These are phyloP conservation scores for Yarrowia alimentaria DNA, from an alignment of 805 yeast genomes.

Conservation along the genomic window DNA sequence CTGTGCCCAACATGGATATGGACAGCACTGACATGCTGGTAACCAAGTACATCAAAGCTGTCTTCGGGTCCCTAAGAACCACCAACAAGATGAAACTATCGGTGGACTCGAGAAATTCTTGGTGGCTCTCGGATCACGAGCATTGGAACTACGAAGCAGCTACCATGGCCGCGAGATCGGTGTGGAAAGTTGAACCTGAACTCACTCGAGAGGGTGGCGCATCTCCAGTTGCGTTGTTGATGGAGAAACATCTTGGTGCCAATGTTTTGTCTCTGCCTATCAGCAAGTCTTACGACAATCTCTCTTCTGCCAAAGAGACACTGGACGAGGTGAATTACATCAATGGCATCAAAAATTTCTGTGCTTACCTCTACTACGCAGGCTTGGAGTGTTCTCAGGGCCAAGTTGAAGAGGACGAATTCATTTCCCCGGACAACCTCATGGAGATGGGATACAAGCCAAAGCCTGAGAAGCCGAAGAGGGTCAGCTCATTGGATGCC, in stretches of 20 bases:
- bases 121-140: conserved; percentile 5
- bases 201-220: neutral
- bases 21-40: neutral
- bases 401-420: neutral
- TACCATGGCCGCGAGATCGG: neutral
- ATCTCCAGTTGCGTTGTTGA: neutral
- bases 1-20: conserved; percentile 31
- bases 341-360: conserved; percentile 31
- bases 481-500: neutral
- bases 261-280: neutral
- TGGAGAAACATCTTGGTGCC: neutral
- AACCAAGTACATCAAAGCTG: neutral
- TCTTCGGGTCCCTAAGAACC: neutral
- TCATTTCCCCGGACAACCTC: neutral
- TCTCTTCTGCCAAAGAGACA: neutral
- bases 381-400: too few species aligned
- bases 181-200: neutral
- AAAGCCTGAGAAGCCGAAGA: too few species aligned
- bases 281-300: neutral
- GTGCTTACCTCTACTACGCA: neutral
- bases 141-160: conserved; percentile 7
- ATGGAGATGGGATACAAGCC: too few species aligned
- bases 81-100: neutral
- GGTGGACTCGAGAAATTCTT: too few species aligned
- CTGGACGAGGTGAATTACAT: conserved; percentile 27